A percentile compares a stretch with the other conserved stretches of the same genome.
Conservation (phyloP, 1,284 basidiomycete species). For the Golubevia pallescens region DNA sequence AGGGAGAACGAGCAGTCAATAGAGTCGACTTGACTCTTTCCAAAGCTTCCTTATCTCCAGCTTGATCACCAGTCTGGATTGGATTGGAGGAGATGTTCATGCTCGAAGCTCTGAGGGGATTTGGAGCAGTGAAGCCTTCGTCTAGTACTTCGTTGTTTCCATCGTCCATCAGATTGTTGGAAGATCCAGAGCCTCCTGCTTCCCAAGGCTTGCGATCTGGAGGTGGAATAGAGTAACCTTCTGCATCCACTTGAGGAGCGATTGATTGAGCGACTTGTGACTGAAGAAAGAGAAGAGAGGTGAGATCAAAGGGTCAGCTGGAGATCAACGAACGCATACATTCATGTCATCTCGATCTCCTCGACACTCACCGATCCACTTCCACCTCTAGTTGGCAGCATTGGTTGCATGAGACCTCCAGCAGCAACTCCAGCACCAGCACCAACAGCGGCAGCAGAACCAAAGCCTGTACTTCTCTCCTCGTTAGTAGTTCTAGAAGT, state of each 20-base stretch:
- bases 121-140: not conserved
- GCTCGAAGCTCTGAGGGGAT: conserved; percentile 6
- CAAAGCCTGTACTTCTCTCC: not conserved
- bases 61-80: conserved; percentile 22
- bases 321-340: too few relatives aligned
- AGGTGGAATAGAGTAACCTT: conserved; percentile 54
- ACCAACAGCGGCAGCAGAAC: not conserved
- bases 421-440: conserved; percentile 13
- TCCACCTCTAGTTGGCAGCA: conserved; percentile 23
- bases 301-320: conserved; percentile 2
- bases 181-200: conserved; percentile 12
- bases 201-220: conserved; percentile 57
- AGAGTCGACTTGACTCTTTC: conserved; percentile 51
- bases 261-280: conserved; percentile 3
- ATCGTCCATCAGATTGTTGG: conserved; percentile 16
- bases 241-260: conserved; percentile 45
- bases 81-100: conserved; percentile 46
- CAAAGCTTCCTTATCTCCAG: conserved; percentile 43
- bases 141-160: conserved; percentile 12
- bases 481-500: not conserved
- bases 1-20: conserved; percentile 32
- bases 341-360: too few relatives aligned
- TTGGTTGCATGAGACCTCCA: conserved; percentile 39
- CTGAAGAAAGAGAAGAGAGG: not conserved
- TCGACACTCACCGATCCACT: not conserved